phyloP scores from a whole-genome alignment of 2,329 filamentous ascomycete species.

The Stagonosporopsis tanaceti region DNA sequence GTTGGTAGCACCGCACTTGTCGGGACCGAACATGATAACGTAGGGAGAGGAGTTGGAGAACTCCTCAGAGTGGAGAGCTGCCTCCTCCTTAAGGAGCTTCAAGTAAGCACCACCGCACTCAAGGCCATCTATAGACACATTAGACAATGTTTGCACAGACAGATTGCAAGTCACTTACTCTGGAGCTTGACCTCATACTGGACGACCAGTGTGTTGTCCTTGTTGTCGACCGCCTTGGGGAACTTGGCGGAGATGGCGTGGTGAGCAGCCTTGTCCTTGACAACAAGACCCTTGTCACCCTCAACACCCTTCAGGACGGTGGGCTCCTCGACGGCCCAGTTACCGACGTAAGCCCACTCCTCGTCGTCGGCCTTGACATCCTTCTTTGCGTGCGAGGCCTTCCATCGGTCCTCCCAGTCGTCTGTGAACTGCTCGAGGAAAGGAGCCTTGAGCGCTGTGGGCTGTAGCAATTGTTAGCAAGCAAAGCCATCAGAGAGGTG shows the following conservation, averaged over 20 bases:
- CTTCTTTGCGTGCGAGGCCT: conserved; percentile 96
- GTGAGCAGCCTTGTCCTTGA: conserved; percentile 98
- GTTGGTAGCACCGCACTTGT: conserved; percentile 99
- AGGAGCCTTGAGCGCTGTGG: conserved; percentile 84
- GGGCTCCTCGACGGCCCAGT: conserved; percentile 97
- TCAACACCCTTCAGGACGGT: conserved; percentile 88
- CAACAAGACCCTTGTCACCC: conserved; percentile 93
- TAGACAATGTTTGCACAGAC: conserved; percentile 22
- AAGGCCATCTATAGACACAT: conserved; percentile 74
- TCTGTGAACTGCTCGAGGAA: conserved; percentile 99
- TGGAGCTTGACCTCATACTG: conserved; percentile 99
- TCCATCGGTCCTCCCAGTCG: conserved; percentile 94
- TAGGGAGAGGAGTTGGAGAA: conserved; percentile 98
- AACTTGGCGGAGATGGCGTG: conserved; percentile 99
- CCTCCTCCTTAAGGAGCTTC: conserved; percentile 98
- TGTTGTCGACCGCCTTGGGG: conserved; percentile 94
- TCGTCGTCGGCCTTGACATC: conserved; percentile 77
- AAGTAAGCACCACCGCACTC: conserved; percentile 99
- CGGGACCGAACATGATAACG: conserved; percentile 99
- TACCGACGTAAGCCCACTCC: conserved; percentile 97
- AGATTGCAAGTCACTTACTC: conserved; percentile 68
- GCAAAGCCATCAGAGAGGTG: background rate
- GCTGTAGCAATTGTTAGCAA: conserved; percentile 63
- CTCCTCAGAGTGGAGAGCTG: conserved; percentile 94
- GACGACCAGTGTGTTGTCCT: conserved; percentile 94